phyloP scores from a whole-genome alignment of 2,329 filamentous ascomycete genomes.

The Diplodia sapinea region DNA sequence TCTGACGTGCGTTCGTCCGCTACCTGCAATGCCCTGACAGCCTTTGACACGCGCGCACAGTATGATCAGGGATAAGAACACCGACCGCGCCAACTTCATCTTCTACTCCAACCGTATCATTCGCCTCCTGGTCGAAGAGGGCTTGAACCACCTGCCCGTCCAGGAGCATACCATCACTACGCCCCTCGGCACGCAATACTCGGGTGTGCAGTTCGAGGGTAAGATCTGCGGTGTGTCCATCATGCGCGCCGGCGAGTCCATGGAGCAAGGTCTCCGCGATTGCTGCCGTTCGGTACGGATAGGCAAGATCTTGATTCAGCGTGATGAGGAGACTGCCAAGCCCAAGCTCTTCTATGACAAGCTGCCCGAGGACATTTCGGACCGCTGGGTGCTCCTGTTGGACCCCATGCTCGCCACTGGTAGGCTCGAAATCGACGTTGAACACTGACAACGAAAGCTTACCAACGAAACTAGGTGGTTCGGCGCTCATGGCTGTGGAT shows the following conservation, averaged over 20 bases:
- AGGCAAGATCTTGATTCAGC: slow-evolving; percentile 96
- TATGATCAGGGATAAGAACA: slow-evolving; percentile 92
- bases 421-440: slow-evolving; percentile 49
- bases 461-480: slow-evolving; percentile 69
- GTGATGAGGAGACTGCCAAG: slow-evolving; percentile 91
- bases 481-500: slow-evolving; percentile 95
- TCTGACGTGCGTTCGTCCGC: slow-evolving; percentile 76
- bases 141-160: slow-evolving; percentile 92
- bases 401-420: slow-evolving; percentile 99
- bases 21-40: slow-evolving; percentile 1
- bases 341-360: slow-evolving; percentile 98
- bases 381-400: slow-evolving; percentile 89
- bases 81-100: slow-evolving; percentile 93
- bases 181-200: slow-evolving; percentile 85
- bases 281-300: slow-evolving; percentile 98
- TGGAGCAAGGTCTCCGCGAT: slow-evolving; percentile 96
- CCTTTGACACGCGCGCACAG: slow-evolving; percentile 55
- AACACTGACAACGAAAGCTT: neutral
- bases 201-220: slow-evolving; percentile 92
- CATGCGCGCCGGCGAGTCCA: slow-evolving; percentile 96
- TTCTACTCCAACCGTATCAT: slow-evolving; percentile 99
- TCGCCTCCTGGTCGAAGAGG: slow-evolving; percentile 93
- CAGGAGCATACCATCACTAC: slow-evolving; percentile 88
- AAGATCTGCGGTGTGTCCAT: slow-evolving; percentile 99
- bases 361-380: slow-evolving; percentile 88